Conservation (phyloP, 352 stramenopile species). For the Phytophthora syringae region DNA sequence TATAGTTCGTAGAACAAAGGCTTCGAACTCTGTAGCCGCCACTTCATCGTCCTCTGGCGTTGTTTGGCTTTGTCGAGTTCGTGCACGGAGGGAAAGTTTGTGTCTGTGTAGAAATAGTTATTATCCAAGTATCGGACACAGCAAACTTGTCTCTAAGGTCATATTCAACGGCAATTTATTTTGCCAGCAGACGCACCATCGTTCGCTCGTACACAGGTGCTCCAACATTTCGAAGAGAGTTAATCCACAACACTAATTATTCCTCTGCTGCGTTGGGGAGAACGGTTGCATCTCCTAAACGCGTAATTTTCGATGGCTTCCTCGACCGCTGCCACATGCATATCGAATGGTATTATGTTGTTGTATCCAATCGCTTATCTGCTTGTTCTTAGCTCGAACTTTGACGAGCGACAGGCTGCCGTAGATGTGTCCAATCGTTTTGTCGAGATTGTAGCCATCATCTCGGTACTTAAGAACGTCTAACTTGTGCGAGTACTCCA, state of each 20-base stretch:
- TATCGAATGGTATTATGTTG: too few relatives aligned
- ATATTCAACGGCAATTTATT: background rate
- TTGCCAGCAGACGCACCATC: background rate
- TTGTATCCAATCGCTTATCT: too few relatives aligned
- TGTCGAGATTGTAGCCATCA: too few relatives aligned
- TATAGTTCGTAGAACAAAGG: background rate
- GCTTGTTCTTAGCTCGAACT: too few relatives aligned
- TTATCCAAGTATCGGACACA: background rate
- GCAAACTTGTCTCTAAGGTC: background rate
- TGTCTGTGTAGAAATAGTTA: background rate
- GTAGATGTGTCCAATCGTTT: too few relatives aligned
- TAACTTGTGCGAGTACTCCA: too few relatives aligned
- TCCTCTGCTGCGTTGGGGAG: too few relatives aligned
- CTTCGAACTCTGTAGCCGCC: background rate
- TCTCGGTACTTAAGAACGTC: too few relatives aligned
- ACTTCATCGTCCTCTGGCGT: background rate
- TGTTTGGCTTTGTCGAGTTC: constrained; percentile 4
- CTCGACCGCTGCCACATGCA: too few relatives aligned
- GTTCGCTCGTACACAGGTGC: background rate
- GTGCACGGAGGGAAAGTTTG: background rate
- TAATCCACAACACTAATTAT: constrained; percentile 1
- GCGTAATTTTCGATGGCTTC: too few relatives aligned
- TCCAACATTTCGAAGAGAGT: background rate
- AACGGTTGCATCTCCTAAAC: too few relatives aligned
- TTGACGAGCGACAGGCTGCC: too few relatives aligned